Conservation (phyloP, 2,329 filamentous ascomycete genomes). For the Hypoxylon sp. region DNA sequence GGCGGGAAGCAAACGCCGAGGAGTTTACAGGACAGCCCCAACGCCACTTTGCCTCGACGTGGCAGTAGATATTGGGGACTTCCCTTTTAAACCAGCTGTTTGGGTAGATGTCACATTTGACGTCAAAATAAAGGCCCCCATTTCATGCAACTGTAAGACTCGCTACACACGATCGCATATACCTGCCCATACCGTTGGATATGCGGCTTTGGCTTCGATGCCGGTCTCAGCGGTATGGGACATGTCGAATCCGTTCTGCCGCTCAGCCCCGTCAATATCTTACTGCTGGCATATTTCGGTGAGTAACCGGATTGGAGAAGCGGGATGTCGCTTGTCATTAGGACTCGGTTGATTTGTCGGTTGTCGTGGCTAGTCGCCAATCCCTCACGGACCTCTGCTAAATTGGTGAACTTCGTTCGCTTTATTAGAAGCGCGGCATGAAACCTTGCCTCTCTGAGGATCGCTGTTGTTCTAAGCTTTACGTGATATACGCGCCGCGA, state of each 20-base stretch:
- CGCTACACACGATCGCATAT: constrained; percentile 42
- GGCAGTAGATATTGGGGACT: neutral
- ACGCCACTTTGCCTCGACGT: neutral
- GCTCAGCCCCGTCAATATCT: constrained; percentile 40
- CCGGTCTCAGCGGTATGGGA: constrained; percentile 19
- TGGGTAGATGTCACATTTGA: constrained; percentile 30
- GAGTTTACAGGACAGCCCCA: constrained; percentile 3
- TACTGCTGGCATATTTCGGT: constrained; percentile 2
- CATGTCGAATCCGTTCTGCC: constrained; percentile 29
- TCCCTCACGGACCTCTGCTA: constrained; percentile 9
- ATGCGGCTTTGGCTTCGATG: constrained; percentile 17
- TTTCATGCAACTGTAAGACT: constrained; percentile 23
- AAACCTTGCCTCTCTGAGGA: constrained; percentile 6
- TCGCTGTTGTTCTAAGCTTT: constrained; percentile 13
- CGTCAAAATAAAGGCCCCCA: constrained; percentile 31
- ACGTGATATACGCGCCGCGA: constrained; percentile 14
- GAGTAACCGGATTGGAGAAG: constrained; percentile 16
- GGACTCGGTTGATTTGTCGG: constrained; percentile 10
- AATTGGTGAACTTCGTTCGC: constrained; percentile 18
- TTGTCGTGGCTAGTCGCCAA: constrained; percentile 9
- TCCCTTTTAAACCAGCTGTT: neutral
- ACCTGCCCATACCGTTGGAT: constrained; percentile 34
- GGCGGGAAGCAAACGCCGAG: constrained; percentile 19
- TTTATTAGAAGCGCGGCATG: constrained; percentile 1
- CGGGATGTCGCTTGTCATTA: constrained; percentile 7